A percentile compares a stretch with the other conserved stretches of the same genome.
These are phyloP conservation scores for Amphichorda felina DNA, from an alignment of 2,329 filamentous ascomycete genomes.

Conservation along the genomic window DNA sequence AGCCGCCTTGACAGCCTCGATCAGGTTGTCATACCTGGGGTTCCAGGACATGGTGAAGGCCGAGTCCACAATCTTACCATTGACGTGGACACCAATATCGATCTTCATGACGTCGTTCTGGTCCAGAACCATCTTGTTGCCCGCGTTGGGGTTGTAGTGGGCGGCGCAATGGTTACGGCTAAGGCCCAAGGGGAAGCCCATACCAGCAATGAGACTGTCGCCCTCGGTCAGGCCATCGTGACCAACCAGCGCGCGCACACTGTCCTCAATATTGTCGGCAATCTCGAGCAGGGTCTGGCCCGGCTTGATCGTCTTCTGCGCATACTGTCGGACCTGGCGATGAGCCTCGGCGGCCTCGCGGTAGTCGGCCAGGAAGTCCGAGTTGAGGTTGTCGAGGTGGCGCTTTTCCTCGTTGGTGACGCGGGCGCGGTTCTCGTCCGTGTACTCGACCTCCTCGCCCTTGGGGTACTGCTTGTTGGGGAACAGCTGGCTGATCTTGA, in stretches of 20 bases:
- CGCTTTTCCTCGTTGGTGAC: conserved; percentile 61
- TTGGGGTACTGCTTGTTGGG: conserved; percentile 60
- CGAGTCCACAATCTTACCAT: conserved; percentile 69
- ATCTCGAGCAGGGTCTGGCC: conserved; percentile 73
- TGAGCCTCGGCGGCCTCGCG: conserved; percentile 82
- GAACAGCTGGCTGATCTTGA: conserved; percentile 62
- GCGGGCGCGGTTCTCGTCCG: conserved; percentile 62
- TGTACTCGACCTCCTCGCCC: conserved; percentile 69
- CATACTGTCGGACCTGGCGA: conserved; percentile 75
- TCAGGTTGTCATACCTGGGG: conserved; percentile 60
- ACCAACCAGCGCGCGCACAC: conserved; percentile 64
- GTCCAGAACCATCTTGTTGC: conserved; percentile 66
- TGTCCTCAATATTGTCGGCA: conserved; percentile 76
- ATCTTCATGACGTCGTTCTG: conserved; percentile 71
- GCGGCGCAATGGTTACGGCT: conserved; percentile 79
- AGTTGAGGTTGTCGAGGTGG: conserved; percentile 70
- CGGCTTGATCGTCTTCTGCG: conserved; percentile 68
- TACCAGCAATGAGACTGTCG: conserved; percentile 65
- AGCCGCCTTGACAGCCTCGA: conserved; percentile 61
- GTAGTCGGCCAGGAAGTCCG: conserved; percentile 70
- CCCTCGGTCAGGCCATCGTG: conserved; percentile 68
- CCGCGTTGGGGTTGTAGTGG: conserved; percentile 79
- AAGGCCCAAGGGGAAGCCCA: conserved; percentile 78
- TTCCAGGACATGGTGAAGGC: conserved; percentile 73
- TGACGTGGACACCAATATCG: conserved; percentile 72